Conservation (phyloP, 75 land plant genomes). For the Pinus tabuliformis region DNA sequence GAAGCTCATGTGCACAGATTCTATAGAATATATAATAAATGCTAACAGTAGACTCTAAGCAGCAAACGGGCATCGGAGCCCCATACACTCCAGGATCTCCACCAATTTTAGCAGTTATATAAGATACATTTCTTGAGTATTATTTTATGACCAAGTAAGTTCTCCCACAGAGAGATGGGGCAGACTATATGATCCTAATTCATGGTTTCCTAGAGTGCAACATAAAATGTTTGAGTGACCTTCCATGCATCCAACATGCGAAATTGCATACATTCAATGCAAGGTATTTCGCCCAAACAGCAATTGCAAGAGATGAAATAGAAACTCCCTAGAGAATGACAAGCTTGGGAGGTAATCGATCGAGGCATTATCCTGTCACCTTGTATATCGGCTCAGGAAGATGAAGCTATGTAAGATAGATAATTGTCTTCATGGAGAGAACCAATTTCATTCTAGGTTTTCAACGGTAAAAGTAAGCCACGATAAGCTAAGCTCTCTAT, state of each 20-base stretch:
- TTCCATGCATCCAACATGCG: neutral
- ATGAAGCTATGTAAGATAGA: neutral
- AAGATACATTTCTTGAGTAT: neutral
- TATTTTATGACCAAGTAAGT: neutral
- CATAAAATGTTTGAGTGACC: neutral
- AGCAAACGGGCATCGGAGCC: neutral
- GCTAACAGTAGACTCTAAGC: neutral
- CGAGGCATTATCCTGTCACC: neutral
- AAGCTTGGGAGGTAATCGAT: neutral
- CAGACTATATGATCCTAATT: neutral
- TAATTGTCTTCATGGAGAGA: constrained; percentile 1
- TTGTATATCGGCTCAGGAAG: neutral
- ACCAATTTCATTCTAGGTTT: neutral
- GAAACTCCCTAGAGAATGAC: neutral
- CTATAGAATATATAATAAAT: neutral
- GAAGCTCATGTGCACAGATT: too few species aligned
- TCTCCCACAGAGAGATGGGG: neutral
- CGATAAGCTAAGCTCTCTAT: neutral
- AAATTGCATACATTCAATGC: neutral
- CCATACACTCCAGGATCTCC: neutral
- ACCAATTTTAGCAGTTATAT: neutral
- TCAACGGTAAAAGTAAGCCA: neutral
- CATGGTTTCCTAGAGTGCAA: neutral
- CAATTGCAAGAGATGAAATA: neutral
- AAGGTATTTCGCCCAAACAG: neutral